Conservation (phyloP, 495 filamentous ascomycete species). For the Neurospora sp. region DNA sequence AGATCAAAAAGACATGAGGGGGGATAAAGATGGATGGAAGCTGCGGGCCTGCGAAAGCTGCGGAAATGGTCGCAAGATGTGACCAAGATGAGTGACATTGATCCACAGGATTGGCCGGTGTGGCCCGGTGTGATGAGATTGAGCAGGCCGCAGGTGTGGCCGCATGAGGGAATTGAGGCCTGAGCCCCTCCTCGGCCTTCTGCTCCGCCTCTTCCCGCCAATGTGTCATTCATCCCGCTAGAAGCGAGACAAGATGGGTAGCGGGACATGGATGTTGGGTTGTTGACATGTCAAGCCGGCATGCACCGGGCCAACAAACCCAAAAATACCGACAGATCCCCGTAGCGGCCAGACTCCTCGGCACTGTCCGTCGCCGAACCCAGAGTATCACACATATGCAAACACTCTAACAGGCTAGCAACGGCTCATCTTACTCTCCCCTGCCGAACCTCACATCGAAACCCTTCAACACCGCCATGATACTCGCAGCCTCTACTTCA, state of each 20-base stretch:
- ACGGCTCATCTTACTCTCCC: slow-evolving; percentile 12
- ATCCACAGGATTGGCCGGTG: neutral
- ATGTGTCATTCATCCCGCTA: neutral
- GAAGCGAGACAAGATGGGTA: neutral
- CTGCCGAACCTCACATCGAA: slow-evolving; percentile 71
- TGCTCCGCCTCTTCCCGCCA: neutral
- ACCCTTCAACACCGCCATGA: slow-evolving; percentile 74
- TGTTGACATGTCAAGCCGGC: neutral
- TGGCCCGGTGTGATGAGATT: neutral
- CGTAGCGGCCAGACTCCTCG: neutral
- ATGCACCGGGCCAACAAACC: neutral
- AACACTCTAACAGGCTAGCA: neutral
- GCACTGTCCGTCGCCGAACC: neutral
- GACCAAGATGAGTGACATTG: neutral
- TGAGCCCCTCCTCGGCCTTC: neutral
- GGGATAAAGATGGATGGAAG: neutral
- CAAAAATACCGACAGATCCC: neutral
- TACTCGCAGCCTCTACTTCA: slow-evolving; percentile 77
- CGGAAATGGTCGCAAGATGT: neutral
- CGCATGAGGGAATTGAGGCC: slow-evolving; percentile 15
- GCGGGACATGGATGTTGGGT: neutral
- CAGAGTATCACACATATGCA: neutral
- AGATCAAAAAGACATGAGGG: neutral
- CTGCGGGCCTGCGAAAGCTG: neutral
- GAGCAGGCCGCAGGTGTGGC: slow-evolving; percentile 18